Evolutionary conservation across 2,329 filamentous ascomycete genomes (phyloP), one percentile per base, ranked within the genome.

Genomic region (Pseudogymnoascus sp.): DNA sequence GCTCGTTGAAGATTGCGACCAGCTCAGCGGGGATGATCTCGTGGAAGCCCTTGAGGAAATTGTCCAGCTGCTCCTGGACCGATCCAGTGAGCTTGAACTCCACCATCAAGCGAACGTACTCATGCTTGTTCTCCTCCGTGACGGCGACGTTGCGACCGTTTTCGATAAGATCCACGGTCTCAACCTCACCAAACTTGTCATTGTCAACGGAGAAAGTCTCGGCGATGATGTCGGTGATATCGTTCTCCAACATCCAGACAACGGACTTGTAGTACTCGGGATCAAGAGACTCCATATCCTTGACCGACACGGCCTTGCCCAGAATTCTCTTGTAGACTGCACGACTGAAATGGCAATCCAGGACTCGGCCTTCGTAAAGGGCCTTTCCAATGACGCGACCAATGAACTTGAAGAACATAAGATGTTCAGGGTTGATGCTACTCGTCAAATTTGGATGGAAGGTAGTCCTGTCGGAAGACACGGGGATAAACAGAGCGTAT

Each of bases 321-420:
- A 99, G 85, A 67, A 99, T 97, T 69, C 91, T 89, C 80, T 97
- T 97, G 83, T 99, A 99, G 61, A 99, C 93, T 13, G 96, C 96
- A 73, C 95, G 88, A 77, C 93, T 97, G 80, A 99, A 99, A 82
- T 97, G 96, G 76, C 95, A 99, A 76, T 99, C 95, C 31, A 99
- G 86, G 37, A 99, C 87, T 63, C 95, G 90, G 53, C 91, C 91
- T 78, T 99, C 96, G 75, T 97, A 99, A 59, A 99, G 82, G 38
- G 95, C 95, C 77, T 99, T 99, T 71, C 95, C 96, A 70, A 99
- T 99, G 76, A 99, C 92, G 60, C 95, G 90, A 44, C 95, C 95
- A 71, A 99, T 97, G 77, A 99, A 99, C 75, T 97, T 97, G 85
- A 99, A 99, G 83, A 97, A 99, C 80, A 91, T 87, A 65, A 97